These are phyloP conservation scores for Aegilops tauschii DNA, from an alignment of 176 grass and related monocot species.

Conservation along the genomic window DNA sequence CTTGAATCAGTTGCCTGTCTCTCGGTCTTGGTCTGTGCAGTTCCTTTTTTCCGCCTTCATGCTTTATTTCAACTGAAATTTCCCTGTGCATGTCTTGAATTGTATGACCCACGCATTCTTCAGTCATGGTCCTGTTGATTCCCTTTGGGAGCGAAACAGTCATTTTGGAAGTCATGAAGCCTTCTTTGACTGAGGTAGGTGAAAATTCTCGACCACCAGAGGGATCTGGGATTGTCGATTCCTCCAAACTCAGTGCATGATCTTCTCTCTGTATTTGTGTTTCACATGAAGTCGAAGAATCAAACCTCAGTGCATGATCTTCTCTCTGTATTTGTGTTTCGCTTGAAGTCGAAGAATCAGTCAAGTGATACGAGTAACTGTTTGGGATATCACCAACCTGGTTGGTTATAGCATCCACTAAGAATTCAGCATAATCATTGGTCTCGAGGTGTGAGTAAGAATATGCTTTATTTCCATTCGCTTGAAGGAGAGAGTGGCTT, in stretches of 20 bases:
- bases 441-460: neutral
- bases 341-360: conserved; percentile 31
- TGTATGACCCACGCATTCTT: conserved; percentile 24
- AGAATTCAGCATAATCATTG: conserved; percentile 20
- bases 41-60: conserved; percentile 31
- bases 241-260: conserved; percentile 9
- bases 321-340: conserved; percentile 28
- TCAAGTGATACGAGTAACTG: conserved; percentile 22
- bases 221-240: conserved; percentile 12
- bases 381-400: conserved; percentile 20
- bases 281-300: conserved; percentile 14
- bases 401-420: conserved; percentile 31
- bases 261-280: conserved; percentile 29
- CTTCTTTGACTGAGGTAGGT: conserved; percentile 32
- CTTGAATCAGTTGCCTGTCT: conserved; percentile 81
- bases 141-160: conserved; percentile 3
- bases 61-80: conserved; percentile 48
- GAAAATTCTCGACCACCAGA: conserved; percentile 27
- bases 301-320: neutral
- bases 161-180: conserved; percentile 18
- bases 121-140: conserved; percentile 12
- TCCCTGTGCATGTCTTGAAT: neutral
- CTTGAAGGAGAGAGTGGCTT: conserved; percentile 23
- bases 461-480: conserved; percentile 3
- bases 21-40: conserved; percentile 58